These are phyloP conservation scores for Rhodotorula sp. DNA, from an alignment of 1,284 basidiomycete genomes.

Conservation along the genomic window DNA sequence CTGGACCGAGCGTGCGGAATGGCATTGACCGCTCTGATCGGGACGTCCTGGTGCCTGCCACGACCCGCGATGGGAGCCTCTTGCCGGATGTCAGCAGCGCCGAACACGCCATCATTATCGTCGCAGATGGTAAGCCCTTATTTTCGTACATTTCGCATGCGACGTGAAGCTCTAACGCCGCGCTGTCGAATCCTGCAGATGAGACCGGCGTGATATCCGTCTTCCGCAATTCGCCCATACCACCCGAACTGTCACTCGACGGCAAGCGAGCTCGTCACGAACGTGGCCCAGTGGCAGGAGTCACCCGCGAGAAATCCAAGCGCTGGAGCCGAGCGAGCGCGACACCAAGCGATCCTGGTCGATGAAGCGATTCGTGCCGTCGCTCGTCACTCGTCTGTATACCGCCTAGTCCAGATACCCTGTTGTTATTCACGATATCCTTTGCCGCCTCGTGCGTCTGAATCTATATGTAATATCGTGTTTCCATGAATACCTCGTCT, in stretches of 20 bases:
- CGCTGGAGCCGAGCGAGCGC: constrained; percentile 8
- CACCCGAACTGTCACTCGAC: not conserved
- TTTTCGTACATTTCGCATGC: not conserved
- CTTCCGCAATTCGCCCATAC: constrained; percentile 36
- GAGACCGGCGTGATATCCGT: constrained; percentile 41
- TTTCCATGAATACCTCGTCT: too few species aligned
- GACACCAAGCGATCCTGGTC: not conserved
- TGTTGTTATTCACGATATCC: not conserved
- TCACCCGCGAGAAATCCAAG: not conserved
- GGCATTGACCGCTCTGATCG: not conserved
- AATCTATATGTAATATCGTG: too few species aligned
- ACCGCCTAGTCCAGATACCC: not conserved
- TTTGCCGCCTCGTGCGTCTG: not conserved
- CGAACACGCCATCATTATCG: constrained; percentile 37
- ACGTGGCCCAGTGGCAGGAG: not conserved
- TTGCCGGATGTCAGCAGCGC: constrained; percentile 5
- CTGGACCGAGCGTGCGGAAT: not conserved
- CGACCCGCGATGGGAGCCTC: not conserved
- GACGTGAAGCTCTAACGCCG: too few species aligned
- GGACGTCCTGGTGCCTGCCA: not conserved
- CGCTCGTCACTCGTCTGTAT: not conserved
- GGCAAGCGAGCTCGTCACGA: constrained; percentile 1
- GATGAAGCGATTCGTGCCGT: not conserved
- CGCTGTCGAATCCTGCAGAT: constrained; percentile 3
- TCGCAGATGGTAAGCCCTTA: constrained; percentile 37